Evolutionary conservation across 2,329 filamentous ascomycete species (phyloP), one percentile per base, ranked within the genome.

Genomic region (Aspergillus thermomutatus): DNA sequence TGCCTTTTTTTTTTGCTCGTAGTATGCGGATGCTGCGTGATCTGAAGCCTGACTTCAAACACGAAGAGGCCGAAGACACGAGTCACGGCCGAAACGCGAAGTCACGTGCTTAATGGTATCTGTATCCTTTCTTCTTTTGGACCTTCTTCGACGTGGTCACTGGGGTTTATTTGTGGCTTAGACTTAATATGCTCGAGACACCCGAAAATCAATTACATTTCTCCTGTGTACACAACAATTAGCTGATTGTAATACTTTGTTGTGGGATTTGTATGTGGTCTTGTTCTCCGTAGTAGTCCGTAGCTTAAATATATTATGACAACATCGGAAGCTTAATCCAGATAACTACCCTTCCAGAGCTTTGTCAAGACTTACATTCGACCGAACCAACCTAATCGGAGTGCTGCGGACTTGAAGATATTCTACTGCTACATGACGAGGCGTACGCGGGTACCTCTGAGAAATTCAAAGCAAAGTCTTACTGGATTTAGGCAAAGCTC

Each of bases 31-130:
- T 28, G 49, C 19, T 50, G 11, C 14, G 31, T 37, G 31, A 7
- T 37, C 14, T 17, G 6, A 7, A 7, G 5, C 31, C 49, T 43
- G 49, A 6, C 19, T 25, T 37, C 19, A 49, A 43, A 14, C 10
- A 21, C 49, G 40, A 23, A 23, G 51, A 45, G 21, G 41, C 11
- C 11, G 49, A 45, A 10, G 48, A 54, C 48, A 37, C 56, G 61
- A 47, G 31, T 37, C 58, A 31, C 56, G 59, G 46, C n/a, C 47
- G 40, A 49, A 50, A 63, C 62, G 59, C 62, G 61, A 54, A 41
- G 55, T 64, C 62, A 63, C 45, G 62, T 64, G 62, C 57, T 53
- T 21, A 19, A 26, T 9, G 34, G 21, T 26, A 46, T 17, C 19
- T 50, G 26, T 21, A 34, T 37, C 49, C 40, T 48, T 34, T 49